Conservation (phyloP, 1,284 basidiomycete species). For the Heliocybe sulcata region DNA sequence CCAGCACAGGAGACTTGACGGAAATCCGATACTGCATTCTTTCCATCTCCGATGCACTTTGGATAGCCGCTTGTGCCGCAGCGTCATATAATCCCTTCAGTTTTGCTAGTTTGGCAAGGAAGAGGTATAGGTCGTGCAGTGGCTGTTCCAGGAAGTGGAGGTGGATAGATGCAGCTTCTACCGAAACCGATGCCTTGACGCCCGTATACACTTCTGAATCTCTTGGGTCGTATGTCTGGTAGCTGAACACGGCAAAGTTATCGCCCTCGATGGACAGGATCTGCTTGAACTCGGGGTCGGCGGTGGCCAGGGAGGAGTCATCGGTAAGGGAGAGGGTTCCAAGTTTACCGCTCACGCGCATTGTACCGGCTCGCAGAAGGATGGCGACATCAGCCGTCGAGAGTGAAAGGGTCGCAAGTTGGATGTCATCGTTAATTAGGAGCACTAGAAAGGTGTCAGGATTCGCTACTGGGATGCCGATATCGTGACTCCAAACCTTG, state of each 20-base stretch:
- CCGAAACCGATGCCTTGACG: constrained; percentile 81
- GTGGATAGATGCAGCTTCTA: constrained; percentile 89
- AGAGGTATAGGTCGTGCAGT: constrained; percentile 80
- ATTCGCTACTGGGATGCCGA: not conserved
- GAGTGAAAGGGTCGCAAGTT: constrained; percentile 83
- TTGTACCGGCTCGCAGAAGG: constrained; percentile 66
- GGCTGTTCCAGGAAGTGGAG: constrained; percentile 88
- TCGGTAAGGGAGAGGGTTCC: constrained; percentile 86
- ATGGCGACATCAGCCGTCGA: constrained; percentile 90
- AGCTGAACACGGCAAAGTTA: constrained; percentile 92
- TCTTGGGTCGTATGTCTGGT: constrained; percentile 85
- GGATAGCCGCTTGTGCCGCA: constrained; percentile 89
- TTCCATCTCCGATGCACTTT: constrained; percentile 84
- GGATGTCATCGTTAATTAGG: constrained; percentile 71
- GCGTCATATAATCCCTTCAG: constrained; percentile 94
- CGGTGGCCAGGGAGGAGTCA: constrained; percentile 51
- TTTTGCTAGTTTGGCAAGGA: constrained; percentile 82
- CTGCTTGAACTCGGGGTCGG: constrained; percentile 74
- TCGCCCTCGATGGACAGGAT: constrained; percentile 93
- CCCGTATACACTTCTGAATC: constrained; percentile 62
- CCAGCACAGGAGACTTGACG: constrained; percentile 89
- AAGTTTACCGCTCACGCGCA: constrained; percentile 79
- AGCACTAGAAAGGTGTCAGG: constrained; percentile 43
- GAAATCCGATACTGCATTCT: constrained; percentile 90
- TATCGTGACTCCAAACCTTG: constrained; percentile 45